Base-by-base conservation (phyloP, 2,329 filamentous ascomycete species). In the Aspergillus ochraceus region DNA sequence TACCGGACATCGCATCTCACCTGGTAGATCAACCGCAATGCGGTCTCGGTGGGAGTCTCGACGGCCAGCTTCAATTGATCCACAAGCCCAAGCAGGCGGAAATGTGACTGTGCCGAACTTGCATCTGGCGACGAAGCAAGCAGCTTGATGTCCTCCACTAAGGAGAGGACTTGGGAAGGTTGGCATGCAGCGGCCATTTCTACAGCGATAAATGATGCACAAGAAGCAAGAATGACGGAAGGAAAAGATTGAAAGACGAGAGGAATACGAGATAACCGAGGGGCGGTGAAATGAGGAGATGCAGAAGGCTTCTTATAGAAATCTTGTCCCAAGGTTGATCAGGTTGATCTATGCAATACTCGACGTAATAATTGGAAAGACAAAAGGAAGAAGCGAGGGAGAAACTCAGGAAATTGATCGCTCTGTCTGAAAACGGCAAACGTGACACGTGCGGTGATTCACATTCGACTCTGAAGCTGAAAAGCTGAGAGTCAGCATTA, bases 1-100 rank as follows among this genome's bases (percentile, higher is more conserved):
- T 14, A 4, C 9, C 19, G 36, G n/a, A 14, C 22, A 39, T 51
- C 32, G 24, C 10, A 22, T 12, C 39, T 52, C 66, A 74, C 72
- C 65, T 75, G 71, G 58, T 74, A 74, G 29, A 74, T 71, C 12
- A 74, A 45, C 6, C 73, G 69, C 49, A 71, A 61, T 5, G 72
- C 61, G 1, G 71, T 73, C 58, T 75, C 73, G 2, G 66, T 65
- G 5, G 73, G 73, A 1, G 70, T 71, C 62, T 75, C 73, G 17
- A 72, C 67, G 0, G 65, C 68, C 36, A 69, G 60, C 24, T 61
- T 64, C 14, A 75, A 51, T 49, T 71, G 63, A 29, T 72, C 69
- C 32, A 74, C 67, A 30, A 70, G 62, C 9, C 60, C 63, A 19
- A 74, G 61, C 14, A 75, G 59, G 32, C 69, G 67, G 12, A 67